phyloP scores from a whole-genome alignment of 306 rosid species.

The Hippophae rhamnoides region DNA sequence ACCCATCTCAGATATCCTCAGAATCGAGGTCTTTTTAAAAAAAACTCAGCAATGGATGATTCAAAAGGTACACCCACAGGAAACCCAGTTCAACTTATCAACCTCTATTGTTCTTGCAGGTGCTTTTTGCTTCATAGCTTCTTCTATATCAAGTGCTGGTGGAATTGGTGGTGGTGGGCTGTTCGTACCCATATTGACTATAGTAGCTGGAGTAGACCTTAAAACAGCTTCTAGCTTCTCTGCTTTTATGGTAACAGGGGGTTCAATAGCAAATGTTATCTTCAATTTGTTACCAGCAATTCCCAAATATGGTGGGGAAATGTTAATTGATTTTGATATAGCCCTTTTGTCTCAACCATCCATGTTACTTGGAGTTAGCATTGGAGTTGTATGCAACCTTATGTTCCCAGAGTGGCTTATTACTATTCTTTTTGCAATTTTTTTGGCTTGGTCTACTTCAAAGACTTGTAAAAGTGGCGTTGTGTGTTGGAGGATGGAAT shows the following conservation, averaged over 20 bases:
- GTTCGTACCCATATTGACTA: constrained; percentile 57
- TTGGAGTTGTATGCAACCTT: constrained; percentile 77
- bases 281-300: constrained; percentile 33
- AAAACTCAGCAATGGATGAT: constrained; percentile 22
- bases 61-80: constrained; percentile 16
- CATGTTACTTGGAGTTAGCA: constrained; percentile 73
- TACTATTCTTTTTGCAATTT: constrained; percentile 54
- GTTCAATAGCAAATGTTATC: constrained; percentile 66
- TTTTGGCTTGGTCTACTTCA: constrained; percentile 78
- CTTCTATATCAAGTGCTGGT: constrained; percentile 76
- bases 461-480: constrained; percentile 62
- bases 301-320: constrained; percentile 37
- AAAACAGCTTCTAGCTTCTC: constrained; percentile 72
- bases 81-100: constrained; percentile 25
- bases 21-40: constrained; percentile 17
- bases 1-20: constrained; percentile 28
- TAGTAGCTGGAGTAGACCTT: constrained; percentile 64
- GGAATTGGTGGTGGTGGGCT: constrained; percentile 90
- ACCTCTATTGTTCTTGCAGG: constrained; percentile 33
- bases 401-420: constrained; percentile 80
- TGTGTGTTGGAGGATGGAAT: constrained; percentile 47
- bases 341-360: constrained; percentile 69
- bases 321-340: constrained; percentile 59
- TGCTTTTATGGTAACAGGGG: constrained; percentile 93
- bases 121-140: constrained; percentile 48